phyloP scores from a whole-genome alignment of 495 filamentous ascomycete species.

The Aspergillus taichungensis region DNA sequence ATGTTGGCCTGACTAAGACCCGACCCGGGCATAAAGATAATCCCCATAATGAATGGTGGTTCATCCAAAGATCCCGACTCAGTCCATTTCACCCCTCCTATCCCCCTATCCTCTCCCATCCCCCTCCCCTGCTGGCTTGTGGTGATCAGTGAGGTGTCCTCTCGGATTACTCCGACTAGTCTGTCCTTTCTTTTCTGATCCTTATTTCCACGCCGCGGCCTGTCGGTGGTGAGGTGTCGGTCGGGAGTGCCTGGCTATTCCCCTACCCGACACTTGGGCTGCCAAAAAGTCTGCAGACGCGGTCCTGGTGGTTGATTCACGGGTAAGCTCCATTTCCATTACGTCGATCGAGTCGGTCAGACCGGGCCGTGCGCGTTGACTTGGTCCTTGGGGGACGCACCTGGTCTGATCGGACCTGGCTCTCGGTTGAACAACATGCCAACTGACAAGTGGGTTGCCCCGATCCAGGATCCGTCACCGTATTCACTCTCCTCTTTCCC shows the following conservation, averaged over 20 bases:
- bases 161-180: background rate
- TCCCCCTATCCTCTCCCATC: conserved; percentile 10
- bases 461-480: conserved; percentile 5
- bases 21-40: background rate
- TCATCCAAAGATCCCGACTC: no score
- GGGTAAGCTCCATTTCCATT: conserved; percentile 8
- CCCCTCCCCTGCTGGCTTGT: conserved; percentile 4
- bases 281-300: conserved; percentile 16
- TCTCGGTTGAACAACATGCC: conserved; percentile 2
- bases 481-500: conserved; percentile 3
- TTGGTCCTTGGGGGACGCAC: conserved; percentile 2
- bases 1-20: background rate
- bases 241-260: conserved; percentile 8
- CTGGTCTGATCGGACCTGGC: no score
- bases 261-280: conserved; percentile 5
- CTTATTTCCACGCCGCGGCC: conserved; percentile 4
- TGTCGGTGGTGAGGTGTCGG: conserved; percentile 4
- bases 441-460: conserved; percentile 11
- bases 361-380: no score
- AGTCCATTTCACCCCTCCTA: conserved; percentile 5
- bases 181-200: background rate
- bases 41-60: conserved; percentile 5
- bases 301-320: conserved; percentile 6
- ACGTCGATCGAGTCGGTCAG: background rate
- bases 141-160: background rate